These are phyloP conservation scores for Sparassis latifolia DNA, from an alignment of 1,284 basidiomycete species.

Conservation along the genomic window DNA sequence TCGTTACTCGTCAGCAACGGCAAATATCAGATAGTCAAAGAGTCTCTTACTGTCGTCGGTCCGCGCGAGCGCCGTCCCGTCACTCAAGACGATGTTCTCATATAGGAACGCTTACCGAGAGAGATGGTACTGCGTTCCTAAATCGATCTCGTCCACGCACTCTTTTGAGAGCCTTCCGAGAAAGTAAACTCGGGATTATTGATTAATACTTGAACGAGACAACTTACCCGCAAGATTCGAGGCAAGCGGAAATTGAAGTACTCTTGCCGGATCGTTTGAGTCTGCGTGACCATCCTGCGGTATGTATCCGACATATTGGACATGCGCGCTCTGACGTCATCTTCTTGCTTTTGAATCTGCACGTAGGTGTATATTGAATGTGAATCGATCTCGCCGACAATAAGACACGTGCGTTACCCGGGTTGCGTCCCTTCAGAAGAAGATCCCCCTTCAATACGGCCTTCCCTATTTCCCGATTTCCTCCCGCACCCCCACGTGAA, in stretches of 20 bases:
- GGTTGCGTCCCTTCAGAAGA: constrained; percentile 90
- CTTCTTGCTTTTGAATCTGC: constrained; percentile 89
- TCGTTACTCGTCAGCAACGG: background rate
- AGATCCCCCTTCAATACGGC: constrained; percentile 90
- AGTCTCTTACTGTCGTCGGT: constrained; percentile 34
- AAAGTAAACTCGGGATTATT: too few species aligned
- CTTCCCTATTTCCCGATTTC: constrained; percentile 75
- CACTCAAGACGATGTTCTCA: constrained; percentile 85
- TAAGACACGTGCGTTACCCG: constrained; percentile 65
- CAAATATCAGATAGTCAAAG: too few species aligned
- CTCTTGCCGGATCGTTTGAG: constrained; percentile 88
- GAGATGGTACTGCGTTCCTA: constrained; percentile 95
- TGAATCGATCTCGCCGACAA: too few species aligned
- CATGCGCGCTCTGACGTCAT: constrained; percentile 85
- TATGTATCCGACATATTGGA: constrained; percentile 85
- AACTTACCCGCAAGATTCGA: constrained; percentile 76
- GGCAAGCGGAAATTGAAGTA: constrained; percentile 98
- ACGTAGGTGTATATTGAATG: background rate
- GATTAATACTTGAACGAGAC: background rate
- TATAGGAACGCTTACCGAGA: constrained; percentile 92
- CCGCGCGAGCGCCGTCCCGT: constrained; percentile 77
- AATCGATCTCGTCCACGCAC: constrained; percentile 92
- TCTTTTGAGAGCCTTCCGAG: constrained; percentile 81
- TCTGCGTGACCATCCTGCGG: constrained; percentile 86
- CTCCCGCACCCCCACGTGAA: constrained; percentile 41